phyloP scores from a whole-genome alignment of 441 rosid species.

The Mallotus japonicus region DNA sequence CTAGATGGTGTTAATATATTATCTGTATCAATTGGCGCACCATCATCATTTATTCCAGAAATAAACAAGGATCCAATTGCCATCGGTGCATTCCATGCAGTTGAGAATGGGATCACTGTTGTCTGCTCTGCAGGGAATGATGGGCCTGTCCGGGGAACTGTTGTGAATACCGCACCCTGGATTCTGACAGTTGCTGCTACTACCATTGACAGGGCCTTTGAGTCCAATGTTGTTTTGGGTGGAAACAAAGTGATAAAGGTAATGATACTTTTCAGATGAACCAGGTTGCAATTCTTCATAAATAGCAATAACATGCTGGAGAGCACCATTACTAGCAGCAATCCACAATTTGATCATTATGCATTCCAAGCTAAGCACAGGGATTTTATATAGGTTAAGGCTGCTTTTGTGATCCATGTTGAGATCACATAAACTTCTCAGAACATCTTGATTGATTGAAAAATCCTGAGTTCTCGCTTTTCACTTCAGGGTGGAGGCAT shows the following conservation, averaged over 20 bases:
- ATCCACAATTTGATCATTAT: too few relatives aligned
- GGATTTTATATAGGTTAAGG: too few relatives aligned
- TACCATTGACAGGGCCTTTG: constrained; percentile 74
- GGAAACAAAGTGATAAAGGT: constrained; percentile 61
- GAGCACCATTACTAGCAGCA: too few relatives aligned
- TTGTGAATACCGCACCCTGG: constrained; percentile 75
- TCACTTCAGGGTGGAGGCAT: constrained; percentile 64
- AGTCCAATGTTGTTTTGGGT: constrained; percentile 62
- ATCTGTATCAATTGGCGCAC: constrained; percentile 67
- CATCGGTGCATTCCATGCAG: constrained; percentile 77
- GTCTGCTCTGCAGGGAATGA: constrained; percentile 83
- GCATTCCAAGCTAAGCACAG: too few relatives aligned
- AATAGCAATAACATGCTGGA: too few relatives aligned
- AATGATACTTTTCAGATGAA: neutral
- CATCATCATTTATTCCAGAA: constrained; percentile 32
- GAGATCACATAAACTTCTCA: too few relatives aligned
- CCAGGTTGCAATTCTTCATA: neutral
- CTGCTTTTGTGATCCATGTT: too few relatives aligned
- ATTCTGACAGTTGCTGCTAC: constrained; percentile 76
- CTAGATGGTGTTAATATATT: constrained; percentile 53
- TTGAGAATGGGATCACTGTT: constrained; percentile 62
- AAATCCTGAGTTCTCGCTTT: neutral
- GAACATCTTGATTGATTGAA: neutral
- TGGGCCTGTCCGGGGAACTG: constrained; percentile 52
- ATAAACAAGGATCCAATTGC: constrained; percentile 59